A percentile compares a stretch with the other conserved stretches of the same genome.
Evolutionary conservation across 2,329 filamentous ascomycete species (phyloP).

Genomic region (Aspergillus candidus): DNA sequence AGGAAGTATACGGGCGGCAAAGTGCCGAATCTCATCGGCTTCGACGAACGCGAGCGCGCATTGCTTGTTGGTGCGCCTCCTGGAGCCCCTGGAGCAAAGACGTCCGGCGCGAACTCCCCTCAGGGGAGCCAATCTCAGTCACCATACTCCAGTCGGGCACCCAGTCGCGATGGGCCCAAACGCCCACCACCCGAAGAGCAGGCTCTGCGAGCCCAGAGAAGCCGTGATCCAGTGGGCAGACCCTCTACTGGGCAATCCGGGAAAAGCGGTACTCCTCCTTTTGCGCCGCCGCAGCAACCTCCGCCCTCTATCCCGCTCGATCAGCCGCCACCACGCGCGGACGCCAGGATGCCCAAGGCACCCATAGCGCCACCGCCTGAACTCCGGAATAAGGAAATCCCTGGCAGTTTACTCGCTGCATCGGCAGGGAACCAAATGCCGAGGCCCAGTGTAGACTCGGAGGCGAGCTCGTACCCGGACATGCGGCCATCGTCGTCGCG

Average conservation of each 20-base stretch:
- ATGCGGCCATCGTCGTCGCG: constrained; percentile 23
- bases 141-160: constrained; percentile 26
- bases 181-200: constrained; percentile 34
- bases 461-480: constrained; percentile 19
- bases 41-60: constrained; percentile 72
- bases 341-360: constrained; percentile 11
- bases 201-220: constrained; percentile 30
- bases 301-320: constrained; percentile 21
- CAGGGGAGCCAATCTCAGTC: constrained; percentile 25
- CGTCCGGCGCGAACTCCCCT: constrained; percentile 17
- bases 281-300: constrained; percentile 20
- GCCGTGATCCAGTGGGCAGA: constrained; percentile 36
- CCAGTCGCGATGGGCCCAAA: constrained; percentile 33
- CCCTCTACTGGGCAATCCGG: constrained; percentile 32
- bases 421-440: constrained; percentile 7
- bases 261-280: constrained; percentile 29
- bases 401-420: constrained; percentile 10
- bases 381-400: constrained; percentile 18
- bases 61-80: constrained; percentile 56
- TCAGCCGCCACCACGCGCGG: constrained; percentile 19
- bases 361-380: constrained; percentile 16
- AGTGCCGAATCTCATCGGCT: constrained; percentile 71
- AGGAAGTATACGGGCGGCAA: constrained; percentile 90
- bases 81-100: constrained; percentile 8
- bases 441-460: constrained; percentile 12